Evolutionary conservation across 2,329 filamentous ascomycete genomes (phyloP), one percentile per base, ranked within the genome.

Genomic region (Fusarium camptoceras): DNA sequence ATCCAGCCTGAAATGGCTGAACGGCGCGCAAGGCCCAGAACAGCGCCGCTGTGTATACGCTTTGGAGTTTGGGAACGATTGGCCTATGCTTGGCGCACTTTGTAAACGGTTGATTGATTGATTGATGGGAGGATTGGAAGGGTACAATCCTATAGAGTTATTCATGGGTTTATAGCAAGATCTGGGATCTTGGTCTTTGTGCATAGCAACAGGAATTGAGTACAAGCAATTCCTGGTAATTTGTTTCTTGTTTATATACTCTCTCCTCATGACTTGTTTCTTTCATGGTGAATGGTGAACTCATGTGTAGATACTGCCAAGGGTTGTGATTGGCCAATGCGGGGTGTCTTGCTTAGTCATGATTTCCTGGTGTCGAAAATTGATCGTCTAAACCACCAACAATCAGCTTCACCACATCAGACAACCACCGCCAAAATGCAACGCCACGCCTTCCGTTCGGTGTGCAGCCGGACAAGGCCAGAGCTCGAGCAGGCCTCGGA

Each of bases 401-500:
- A 53, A 56, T 59, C 47, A 66, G 55, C 53, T 57, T 64, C 65
- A 56, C 58, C 67, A 68, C 62, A 60, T 69, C 59, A 63, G 57
- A 66, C 66, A 47, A 58, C 60, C 69, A 57, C 63, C 57, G 65
- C 59, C 72, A 70, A 77, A 65, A 82, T 82, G 80, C 78, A 80
- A 59, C 76, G 77, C 42, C 79, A 80, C 71, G 76, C 77, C 42
- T 75, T 83, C 55, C 80, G 80, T 73, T 81, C 80, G 70, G 76
- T 77, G 50, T 78, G 77, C 68, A 72, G 71, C 64, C 79, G 79
- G 55, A 75, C 79, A 66, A 76, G 76, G 72, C 77, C 78, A 30
- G 78, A 81, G 68, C 66, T 78, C 44, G 69, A 76, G 59, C 76
- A 76, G 70, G 75, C 70, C 58, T 77, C 75, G 11, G 61, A 76